Evolutionary conservation across 768 basidiomycete genomes (phyloP), one percentile per base, ranked within the genome.

Genomic region (Arthromyces matolae): DNA sequence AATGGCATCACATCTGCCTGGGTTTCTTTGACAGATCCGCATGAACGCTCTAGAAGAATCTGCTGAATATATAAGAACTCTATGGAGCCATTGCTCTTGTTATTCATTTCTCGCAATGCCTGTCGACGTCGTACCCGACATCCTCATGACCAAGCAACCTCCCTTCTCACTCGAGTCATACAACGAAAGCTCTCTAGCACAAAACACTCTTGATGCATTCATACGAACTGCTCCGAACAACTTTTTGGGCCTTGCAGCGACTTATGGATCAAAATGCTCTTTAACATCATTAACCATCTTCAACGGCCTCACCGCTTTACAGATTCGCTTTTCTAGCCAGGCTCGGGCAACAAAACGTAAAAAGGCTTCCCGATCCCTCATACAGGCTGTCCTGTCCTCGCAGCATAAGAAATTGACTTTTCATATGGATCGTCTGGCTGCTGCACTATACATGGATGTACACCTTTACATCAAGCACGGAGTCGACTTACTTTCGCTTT

Each of bases 341-440:
- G 48, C 29, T 45, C 50, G 13, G 14, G 33, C 33, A 7, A 43
- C 25, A 10, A 54, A 45, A 24, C 46, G 7, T 10, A 36, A 22
- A 32, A 18, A 37, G n/a, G 13, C 5, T 4, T 2, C 20, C 18
- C 20, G 61, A 13, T 34, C 40, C 2, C 49, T 67, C 4, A 54
- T 79, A 6, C 49, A 63, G 8, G 37, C 38, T 5, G 60, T 79
- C 34, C 52, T 79, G 4, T 54, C 62, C 36, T 47, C 67, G 24
- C 16, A 56, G 0, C 25, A 50, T 22, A 53, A 45, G 13, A 78
- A 75, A 48, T 60, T 65, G 39, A 68, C 71, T 0, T 76, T 81
- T 36, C 58, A 61, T 27, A 75, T 78, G 76, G 79, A 79, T 51
- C 65, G 62, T 31, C 53, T 80, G 1, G 65, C 69, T 0, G 50